These are phyloP conservation scores for Globisporangium viniferum DNA, from an alignment of 352 stramenopile genomes.

Conservation along the genomic window DNA sequence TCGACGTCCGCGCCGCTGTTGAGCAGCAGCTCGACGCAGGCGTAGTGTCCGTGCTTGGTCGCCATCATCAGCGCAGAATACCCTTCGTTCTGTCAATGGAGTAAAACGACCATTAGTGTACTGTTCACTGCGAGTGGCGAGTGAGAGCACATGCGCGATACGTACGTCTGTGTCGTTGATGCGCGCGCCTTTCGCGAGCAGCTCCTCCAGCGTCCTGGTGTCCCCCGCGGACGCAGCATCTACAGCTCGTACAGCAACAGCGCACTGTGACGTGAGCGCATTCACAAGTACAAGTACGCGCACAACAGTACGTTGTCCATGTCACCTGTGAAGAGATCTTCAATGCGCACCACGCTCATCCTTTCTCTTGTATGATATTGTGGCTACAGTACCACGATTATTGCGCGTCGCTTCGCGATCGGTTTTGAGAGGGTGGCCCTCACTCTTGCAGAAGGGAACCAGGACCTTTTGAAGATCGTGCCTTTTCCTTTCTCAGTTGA, in stretches of 20 bases:
- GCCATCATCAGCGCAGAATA: slow-evolving; percentile 57
- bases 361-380: neutral
- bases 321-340: slow-evolving; percentile 61
- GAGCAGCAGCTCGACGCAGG: slow-evolving; percentile 55
- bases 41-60: slow-evolving; percentile 47
- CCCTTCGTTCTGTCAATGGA: slow-evolving; percentile 34
- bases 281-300: neutral
- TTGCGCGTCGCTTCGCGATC: slow-evolving; percentile 19
- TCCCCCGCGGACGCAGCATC: slow-evolving; percentile 44
- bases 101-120: no score
- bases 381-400: neutral
- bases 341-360: slow-evolving; percentile 57
- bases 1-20: slow-evolving; percentile 51
- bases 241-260: slow-evolving; percentile 9
- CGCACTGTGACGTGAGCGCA: neutral
- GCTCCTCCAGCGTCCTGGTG: slow-evolving; percentile 24
- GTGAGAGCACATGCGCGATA: neutral
- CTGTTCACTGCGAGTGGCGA: no score
- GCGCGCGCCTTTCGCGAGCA: slow-evolving; percentile 41
- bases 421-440: slow-evolving; percentile 8
- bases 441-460: neutral
- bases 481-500: neutral
- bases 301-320: neutral
- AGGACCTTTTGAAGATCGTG: neutral
- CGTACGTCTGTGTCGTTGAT: slow-evolving; percentile 60